phyloP scores from a whole-genome alignment of 2,329 filamentous ascomycete species.

The Dissoconium aciculare region DNA sequence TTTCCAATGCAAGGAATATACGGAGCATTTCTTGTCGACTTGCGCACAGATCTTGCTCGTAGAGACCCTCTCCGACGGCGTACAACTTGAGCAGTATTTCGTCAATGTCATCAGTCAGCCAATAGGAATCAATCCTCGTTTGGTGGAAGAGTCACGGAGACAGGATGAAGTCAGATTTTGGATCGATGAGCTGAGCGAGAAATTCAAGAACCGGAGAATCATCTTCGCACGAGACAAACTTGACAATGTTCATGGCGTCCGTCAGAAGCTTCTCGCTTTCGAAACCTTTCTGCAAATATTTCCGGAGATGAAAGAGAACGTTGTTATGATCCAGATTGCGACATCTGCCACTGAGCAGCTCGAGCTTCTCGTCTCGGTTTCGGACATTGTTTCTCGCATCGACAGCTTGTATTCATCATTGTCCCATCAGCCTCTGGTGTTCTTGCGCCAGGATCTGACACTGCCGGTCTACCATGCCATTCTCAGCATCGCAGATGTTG shows the following conservation, averaged over 20 bases:
- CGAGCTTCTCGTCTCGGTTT: constrained; percentile 75
- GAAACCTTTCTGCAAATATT: constrained; percentile 91
- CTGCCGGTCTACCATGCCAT: constrained; percentile 89
- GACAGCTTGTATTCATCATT: constrained; percentile 84
- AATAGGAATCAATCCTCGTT: constrained; percentile 80
- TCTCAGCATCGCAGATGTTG: constrained; percentile 71
- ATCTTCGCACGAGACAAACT: constrained; percentile 92
- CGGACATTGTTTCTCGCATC: constrained; percentile 86
- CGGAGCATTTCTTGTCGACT: constrained; percentile 85
- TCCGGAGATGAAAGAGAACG: constrained; percentile 72
- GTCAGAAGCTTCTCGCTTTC: constrained; percentile 82
- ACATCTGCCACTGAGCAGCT: constrained; percentile 78
- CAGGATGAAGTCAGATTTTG: constrained; percentile 61
- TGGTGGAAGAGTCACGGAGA: constrained; percentile 41
- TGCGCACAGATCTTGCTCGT: constrained; percentile 84
- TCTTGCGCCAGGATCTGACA: constrained; percentile 86
- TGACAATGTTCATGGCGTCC: constrained; percentile 78
- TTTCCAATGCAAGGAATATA: constrained; percentile 89
- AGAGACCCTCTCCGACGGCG: constrained; percentile 73
- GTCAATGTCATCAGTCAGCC: constrained; percentile 74
- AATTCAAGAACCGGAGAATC: constrained; percentile 75
- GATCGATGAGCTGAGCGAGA: constrained; percentile 65
- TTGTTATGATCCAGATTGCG: constrained; percentile 86
- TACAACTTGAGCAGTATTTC: constrained; percentile 85
- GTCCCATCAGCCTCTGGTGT: constrained; percentile 82